Conservation (phyloP, 331 rosid genomes). For the Rosa hybrid region DNA sequence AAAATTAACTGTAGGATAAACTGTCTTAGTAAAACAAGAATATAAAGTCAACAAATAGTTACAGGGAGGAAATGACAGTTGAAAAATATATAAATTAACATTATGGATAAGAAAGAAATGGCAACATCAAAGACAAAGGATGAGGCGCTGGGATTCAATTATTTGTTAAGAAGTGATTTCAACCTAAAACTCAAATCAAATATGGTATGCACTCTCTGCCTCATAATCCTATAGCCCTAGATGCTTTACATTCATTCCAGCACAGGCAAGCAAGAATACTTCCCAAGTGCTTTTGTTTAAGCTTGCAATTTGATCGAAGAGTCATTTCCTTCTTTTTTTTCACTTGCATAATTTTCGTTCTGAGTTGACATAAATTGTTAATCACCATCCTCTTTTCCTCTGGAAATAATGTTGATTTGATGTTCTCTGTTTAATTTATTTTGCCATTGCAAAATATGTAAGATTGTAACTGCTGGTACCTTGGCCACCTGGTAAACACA, state of each 20-base stretch:
- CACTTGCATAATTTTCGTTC: slow-evolving; percentile 4
- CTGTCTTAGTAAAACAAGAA: not conserved
- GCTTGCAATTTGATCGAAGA: slow-evolving; percentile 17
- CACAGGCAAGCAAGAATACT: slow-evolving; percentile 63
- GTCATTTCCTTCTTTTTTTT: slow-evolving; percentile 1
- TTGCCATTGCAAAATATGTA: not conserved
- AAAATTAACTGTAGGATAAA: not conserved
- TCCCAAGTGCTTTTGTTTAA: slow-evolving; percentile 17
- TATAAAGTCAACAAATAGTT: not conserved
- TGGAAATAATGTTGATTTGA: not conserved
- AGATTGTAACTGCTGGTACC: not conserved
- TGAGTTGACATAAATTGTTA: not conserved
- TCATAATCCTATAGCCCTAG: too few species aligned
- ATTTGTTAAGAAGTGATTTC: too few species aligned
- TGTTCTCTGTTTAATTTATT: not conserved
- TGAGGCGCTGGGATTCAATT: too few species aligned
- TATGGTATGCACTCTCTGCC: too few species aligned
- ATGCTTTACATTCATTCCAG: slow-evolving; percentile 46
- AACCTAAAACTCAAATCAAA: too few species aligned
- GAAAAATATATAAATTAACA: not conserved
- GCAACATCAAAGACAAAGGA: not conserved
- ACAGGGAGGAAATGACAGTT: not conserved
- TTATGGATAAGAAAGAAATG: not conserved
- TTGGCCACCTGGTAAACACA: not conserved
- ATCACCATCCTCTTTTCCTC: not conserved